Percentiles rank a stretch among this genome's conserved stretches.
Conservation (phyloP, 1,139 yeast species). For the Saccharomycopsis phalli region DNA sequence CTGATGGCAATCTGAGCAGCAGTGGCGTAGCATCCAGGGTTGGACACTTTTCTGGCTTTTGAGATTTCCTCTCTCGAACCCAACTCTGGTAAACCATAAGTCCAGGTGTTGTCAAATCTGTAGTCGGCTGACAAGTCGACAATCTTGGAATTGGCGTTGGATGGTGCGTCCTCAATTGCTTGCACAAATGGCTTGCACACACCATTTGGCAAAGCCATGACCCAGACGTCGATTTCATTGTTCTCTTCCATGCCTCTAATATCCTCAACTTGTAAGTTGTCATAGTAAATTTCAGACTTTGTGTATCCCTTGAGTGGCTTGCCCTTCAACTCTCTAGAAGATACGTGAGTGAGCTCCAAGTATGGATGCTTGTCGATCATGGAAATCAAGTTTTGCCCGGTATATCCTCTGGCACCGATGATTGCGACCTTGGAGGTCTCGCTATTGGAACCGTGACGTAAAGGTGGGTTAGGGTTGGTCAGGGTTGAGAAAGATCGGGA, state of each 20-base stretch:
- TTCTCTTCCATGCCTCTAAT: conserved; percentile 67
- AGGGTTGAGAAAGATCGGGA: conserved; percentile 26
- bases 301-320: conserved; percentile 80
- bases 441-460: conserved; percentile 51
- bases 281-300: conserved; percentile 70
- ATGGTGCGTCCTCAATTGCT: conserved; percentile 64
- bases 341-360: conserved; percentile 83
- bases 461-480: conserved; percentile 69
- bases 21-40: conserved; percentile 98
- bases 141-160: conserved; percentile 58
- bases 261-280: conserved; percentile 82
- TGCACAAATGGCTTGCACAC: conserved; percentile 96
- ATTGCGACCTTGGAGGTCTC: conserved; percentile 68
- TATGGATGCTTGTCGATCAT: conserved; percentile 82
- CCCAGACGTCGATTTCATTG: conserved; percentile 89
- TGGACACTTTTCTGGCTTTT: conserved; percentile 75
- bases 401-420: conserved; percentile 97
- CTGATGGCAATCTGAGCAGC: conserved; percentile 92
- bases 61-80: conserved; percentile 58
- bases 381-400: conserved; percentile 87
- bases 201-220: conserved; percentile 98
- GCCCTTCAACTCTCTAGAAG: conserved; percentile 91
- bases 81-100: conserved; percentile 83
- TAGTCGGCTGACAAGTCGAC: conserved; percentile 93
- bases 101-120: conserved; percentile 89